Evolutionary conservation across 2,329 filamentous ascomycete species (phyloP).

Genomic region (Sordariomycetes sp.): DNA sequence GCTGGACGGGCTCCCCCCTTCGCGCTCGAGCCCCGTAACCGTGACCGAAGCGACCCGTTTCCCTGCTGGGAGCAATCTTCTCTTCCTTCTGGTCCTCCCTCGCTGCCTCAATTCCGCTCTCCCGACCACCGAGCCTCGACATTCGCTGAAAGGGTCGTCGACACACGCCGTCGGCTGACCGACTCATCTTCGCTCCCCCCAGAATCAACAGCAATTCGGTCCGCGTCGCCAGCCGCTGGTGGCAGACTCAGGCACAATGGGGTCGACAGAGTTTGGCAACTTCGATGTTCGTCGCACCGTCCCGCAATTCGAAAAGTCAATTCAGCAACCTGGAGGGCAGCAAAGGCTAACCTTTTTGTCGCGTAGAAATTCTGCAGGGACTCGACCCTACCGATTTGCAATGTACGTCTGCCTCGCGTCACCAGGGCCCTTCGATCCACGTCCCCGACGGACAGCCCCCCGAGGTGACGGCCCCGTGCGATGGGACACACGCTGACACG

Average conservation of each 20-base stretch:
- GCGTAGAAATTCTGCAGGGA: conserved; percentile 71
- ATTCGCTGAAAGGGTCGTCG: not conserved
- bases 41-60: too few species aligned
- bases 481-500: not conserved
- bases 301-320: conserved; percentile 12
- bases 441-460: too few species aligned
- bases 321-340: not conserved
- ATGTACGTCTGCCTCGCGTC: conserved; percentile 58
- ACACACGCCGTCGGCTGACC: not conserved
- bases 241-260: conserved; percentile 32
- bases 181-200: not conserved
- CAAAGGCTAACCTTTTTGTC: conserved; percentile 13
- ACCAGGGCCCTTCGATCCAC: too few species aligned
- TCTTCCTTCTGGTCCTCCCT: too few species aligned
- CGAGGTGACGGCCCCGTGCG: too few species aligned
- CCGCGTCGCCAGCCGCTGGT: not conserved
- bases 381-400: conserved; percentile 75
- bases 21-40: too few species aligned
- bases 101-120: too few species aligned
- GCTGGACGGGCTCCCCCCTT: too few species aligned
- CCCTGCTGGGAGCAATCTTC: too few species aligned
- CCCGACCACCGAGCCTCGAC: too few species aligned
- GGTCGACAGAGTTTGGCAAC: conserved; percentile 52
- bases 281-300: conserved; percentile 37
- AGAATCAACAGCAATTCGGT: conserved; percentile 1